Percentiles rank a stretch among this genome's conserved stretches.
Evolutionary conservation across 2,329 filamentous ascomycete genomes (phyloP).

Genomic region (Fusarium subtropicale): DNA sequence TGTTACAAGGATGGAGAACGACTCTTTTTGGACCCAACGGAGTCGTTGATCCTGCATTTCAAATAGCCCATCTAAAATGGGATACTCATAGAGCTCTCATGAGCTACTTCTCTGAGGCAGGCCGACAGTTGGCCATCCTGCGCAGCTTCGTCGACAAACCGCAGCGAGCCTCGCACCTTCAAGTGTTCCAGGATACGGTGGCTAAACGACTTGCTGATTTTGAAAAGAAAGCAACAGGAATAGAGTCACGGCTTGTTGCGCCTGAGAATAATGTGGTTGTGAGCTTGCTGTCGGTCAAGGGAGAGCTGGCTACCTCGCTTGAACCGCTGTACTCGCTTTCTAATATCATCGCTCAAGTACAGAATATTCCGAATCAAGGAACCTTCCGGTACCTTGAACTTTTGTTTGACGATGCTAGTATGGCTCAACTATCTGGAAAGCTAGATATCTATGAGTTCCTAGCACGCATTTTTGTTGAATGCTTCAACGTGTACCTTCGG

Average conservation of each 20-base stretch:
- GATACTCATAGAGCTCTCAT: slow-evolving; percentile 63
- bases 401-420: slow-evolving; percentile 76
- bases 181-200: slow-evolving; percentile 76
- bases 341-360: slow-evolving; percentile 69
- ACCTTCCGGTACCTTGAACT: slow-evolving; percentile 83
- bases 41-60: slow-evolving; percentile 55
- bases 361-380: slow-evolving; percentile 59
- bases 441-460: slow-evolving; percentile 70
- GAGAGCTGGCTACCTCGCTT: slow-evolving; percentile 66
- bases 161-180: slow-evolving; percentile 69
- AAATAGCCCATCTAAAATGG: slow-evolving; percentile 62
- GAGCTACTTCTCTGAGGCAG: slow-evolving; percentile 59
- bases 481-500: slow-evolving; percentile 83
- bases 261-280: slow-evolving; percentile 66
- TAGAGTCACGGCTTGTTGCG: slow-evolving; percentile 71
- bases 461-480: slow-evolving; percentile 79
- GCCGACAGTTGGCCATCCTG: slow-evolving; percentile 59
- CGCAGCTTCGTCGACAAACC: slow-evolving; percentile 57
- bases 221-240: slow-evolving; percentile 66
- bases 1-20: slow-evolving; percentile 83
- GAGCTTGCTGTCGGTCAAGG: slow-evolving; percentile 73
- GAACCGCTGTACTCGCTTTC: slow-evolving; percentile 70
- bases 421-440: slow-evolving; percentile 77
- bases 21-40: slow-evolving; percentile 70
- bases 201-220: slow-evolving; percentile 67